A percentile compares a stretch with the other conserved stretches of the same genome.
These are phyloP conservation scores for Flaveria floridana DNA, from an alignment of 140 eudicot genomes.

Conservation along the genomic window DNA sequence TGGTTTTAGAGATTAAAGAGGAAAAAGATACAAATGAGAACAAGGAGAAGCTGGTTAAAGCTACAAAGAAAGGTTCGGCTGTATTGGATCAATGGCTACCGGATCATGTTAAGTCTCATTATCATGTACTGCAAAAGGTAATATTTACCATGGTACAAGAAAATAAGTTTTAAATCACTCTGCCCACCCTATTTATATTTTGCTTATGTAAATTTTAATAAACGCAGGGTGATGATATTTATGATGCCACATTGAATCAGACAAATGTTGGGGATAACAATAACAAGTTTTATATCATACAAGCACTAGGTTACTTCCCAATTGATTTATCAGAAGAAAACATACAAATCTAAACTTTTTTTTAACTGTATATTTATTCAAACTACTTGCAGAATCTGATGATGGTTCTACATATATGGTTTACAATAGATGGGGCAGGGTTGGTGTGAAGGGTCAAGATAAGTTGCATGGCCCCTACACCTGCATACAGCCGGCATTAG, in stretches of 20 bases:
- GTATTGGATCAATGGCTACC: conserved; percentile 81
- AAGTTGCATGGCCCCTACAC: conserved; percentile 78
- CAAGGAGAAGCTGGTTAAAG: conserved; percentile 64
- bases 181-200: background rate
- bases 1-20: conserved; percentile 38
- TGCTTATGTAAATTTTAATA: background rate
- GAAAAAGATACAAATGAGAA: conserved; percentile 38
- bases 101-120: conserved; percentile 65
- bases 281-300: conserved; percentile 88
- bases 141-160: background rate
- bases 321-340: background rate
- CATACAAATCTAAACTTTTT: background rate
- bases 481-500: conserved; percentile 46
- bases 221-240: conserved; percentile 65
- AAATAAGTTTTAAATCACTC: background rate
- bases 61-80: conserved; percentile 93
- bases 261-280: conserved; percentile 91
- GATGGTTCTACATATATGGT: conserved; percentile 74
- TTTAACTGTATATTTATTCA: background rate
- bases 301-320: conserved; percentile 68
- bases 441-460: conserved; percentile 88
- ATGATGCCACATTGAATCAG: conserved; percentile 94
- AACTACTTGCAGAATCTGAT: conserved; percentile 68
- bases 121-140: conserved; percentile 84
- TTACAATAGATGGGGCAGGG: conserved; percentile 97